Conservation (phyloP, 2,329 filamentous ascomycete species). For the Colletotrichum sp. region DNA sequence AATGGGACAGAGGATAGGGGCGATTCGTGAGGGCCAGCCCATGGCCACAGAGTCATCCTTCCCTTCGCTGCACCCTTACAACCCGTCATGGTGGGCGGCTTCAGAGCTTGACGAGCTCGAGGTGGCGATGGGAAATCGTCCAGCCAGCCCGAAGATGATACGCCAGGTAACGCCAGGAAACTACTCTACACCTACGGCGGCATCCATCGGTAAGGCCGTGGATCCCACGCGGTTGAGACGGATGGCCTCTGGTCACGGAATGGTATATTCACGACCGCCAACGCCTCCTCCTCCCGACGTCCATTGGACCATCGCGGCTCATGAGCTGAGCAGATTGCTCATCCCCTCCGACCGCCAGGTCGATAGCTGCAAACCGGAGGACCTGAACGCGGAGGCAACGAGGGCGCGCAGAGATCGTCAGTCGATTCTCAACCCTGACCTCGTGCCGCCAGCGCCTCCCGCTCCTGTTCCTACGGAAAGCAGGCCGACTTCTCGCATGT, state of each 20-base stretch:
- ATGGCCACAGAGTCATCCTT: slow-evolving; percentile 27
- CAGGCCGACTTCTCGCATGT: slow-evolving; percentile 66
- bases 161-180: slow-evolving; percentile 67
- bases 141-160: slow-evolving; percentile 55
- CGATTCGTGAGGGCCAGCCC: slow-evolving; percentile 38
- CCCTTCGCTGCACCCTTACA: slow-evolving; percentile 53
- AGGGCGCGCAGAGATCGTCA: slow-evolving; percentile 69
- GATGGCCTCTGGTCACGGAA: slow-evolving; percentile 59
- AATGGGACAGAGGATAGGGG: slow-evolving; percentile 59
- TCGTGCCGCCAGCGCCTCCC: slow-evolving; percentile 29
- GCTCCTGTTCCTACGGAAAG: slow-evolving; percentile 32
- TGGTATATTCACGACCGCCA: slow-evolving; percentile 47
- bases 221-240: slow-evolving; percentile 70
- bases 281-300: slow-evolving; percentile 81
- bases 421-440: slow-evolving; percentile 48
- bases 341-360: slow-evolving; percentile 79
- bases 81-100: slow-evolving; percentile 75
- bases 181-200: slow-evolving; percentile 86
- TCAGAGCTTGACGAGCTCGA: slow-evolving; percentile 74
- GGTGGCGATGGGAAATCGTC: slow-evolving; percentile 54
- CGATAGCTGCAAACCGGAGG: slow-evolving; percentile 76
- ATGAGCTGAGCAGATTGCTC: slow-evolving; percentile 82
- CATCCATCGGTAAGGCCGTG: slow-evolving; percentile 81
- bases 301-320: slow-evolving; percentile 82
- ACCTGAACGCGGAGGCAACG: slow-evolving; percentile 74